Evolutionary conservation across 345 rosid species (phyloP).

Genomic region (Stellera chamaejasme): DNA sequence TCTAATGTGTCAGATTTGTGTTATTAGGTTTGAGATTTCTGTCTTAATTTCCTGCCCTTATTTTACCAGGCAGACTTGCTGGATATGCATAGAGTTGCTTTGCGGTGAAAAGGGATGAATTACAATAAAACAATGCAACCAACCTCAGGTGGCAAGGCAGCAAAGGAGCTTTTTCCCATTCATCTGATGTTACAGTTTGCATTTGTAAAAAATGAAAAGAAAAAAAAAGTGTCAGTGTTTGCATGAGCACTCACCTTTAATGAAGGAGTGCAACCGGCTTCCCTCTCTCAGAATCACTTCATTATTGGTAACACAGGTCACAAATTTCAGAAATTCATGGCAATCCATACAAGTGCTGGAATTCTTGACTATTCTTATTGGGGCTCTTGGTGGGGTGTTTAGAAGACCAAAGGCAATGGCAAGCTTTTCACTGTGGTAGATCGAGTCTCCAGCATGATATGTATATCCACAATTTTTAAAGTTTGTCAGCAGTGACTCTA

Average conservation of each 20-base stretch:
- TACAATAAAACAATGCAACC: not conserved
- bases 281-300: constrained; percentile 29
- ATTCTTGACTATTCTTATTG: constrained; percentile 22
- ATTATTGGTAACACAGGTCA: constrained; percentile 19
- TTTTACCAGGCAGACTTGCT: constrained; percentile 24
- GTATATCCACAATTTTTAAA: constrained; percentile 13
- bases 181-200: no score
- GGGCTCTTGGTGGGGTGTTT: constrained; percentile 16
- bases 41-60: constrained; percentile 13
- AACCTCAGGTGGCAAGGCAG: no score
- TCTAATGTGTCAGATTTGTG: constrained; percentile 14
- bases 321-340: constrained; percentile 21
- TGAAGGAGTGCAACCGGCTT: constrained; percentile 20
- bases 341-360: constrained; percentile 23
- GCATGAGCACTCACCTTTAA: constrained; percentile 27
- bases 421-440: constrained; percentile 26
- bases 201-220: no score
- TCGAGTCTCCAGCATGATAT: constrained; percentile 15
- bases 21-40: not conserved
- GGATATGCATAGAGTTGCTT: constrained; percentile 19
- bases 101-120: no score
- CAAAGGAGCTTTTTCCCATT: no score
- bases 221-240: not conserved
- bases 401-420: constrained; percentile 24
- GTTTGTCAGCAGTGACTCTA: constrained; percentile 14